Evolutionary conservation across 1,139 yeast species (phyloP), one percentile per base, ranked within the genome.

Genomic region (Kodamaea ohmeri): DNA sequence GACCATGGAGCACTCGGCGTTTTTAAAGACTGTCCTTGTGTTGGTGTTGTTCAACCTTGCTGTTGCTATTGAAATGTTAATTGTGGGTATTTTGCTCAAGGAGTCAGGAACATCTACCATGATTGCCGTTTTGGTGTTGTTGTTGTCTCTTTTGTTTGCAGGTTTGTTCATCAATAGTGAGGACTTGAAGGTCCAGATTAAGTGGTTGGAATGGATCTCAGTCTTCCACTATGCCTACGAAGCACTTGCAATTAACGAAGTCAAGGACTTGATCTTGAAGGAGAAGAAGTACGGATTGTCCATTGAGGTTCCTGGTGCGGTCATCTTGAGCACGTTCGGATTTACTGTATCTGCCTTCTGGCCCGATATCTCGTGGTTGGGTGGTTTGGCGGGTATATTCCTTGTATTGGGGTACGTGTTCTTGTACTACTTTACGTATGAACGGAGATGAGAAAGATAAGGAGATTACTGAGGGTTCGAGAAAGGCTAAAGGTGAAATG

Each of bases 271-370:
- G 55, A 81, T 88, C 9, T 71, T 92, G 51, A 80, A 79, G 47
- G 98, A 92, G 56, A 82, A 81, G 57, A 92, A 92, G 61, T 92
- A 82, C 54, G 98, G 98, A 0, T 72, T 92, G 31, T 85, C 92
- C 36, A 92, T 92, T 49, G 96, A 89, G 60, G 95, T 92, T n/a
- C 98, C 98, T 0, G 98, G 98, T 4, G 97, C 98, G 1, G 94
- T 95, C 1, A 92, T 92, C 43, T 72, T 92, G 49, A 85, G 95
- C 50, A 89, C 97, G 0, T 92, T 92, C 67, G 98, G 98, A 0
- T 92, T 92, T 60, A 77, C 86, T 47, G 90, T 87, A 14, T 78
- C 80, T 27, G 94, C 92, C 2, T 74, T 86, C 45, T 65, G 78
- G 64, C 65, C 68, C 30, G 97, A 92, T 58, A 71, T 83, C 16